A percentile compares a stretch with the other conserved stretches of the same genome.
Evolutionary conservation across 805 yeast species (phyloP).

Genomic region (Nakazawaea peltata): DNA sequence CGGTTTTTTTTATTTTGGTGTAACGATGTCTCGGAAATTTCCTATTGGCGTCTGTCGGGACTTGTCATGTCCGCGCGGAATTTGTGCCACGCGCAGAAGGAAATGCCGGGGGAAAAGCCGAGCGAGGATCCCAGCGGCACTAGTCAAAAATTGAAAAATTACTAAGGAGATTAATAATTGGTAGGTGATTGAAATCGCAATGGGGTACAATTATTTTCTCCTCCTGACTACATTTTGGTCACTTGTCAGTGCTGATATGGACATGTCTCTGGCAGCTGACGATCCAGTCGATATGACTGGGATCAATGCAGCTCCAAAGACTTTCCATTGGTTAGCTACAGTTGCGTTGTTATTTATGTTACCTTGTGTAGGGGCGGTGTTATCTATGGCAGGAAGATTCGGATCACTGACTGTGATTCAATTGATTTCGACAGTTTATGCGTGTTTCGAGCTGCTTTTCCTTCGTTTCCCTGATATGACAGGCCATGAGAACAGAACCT

Average conservation of each 20-base stretch:
- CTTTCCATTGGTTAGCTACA: conserved; percentile 60
- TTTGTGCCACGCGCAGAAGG: too few species aligned
- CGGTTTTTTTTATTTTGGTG: too few species aligned
- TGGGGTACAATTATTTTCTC: too few species aligned
- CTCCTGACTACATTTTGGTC: too few species aligned
- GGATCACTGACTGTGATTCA: conserved; percentile 40
- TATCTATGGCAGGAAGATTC: conserved; percentile 45
- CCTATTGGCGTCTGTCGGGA: too few species aligned
- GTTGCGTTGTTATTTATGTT: conserved; percentile 36
- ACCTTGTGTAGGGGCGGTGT: conserved; percentile 49
- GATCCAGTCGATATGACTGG: conserved; percentile 6
- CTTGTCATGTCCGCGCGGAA: too few species aligned
- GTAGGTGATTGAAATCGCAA: too few species aligned
- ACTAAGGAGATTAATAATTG: too few species aligned
- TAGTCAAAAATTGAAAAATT: too few species aligned
- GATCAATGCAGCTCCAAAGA: conserved; percentile 37
- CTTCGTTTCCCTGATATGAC: conserved; percentile 56
- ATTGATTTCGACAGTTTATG: conserved; percentile 37
- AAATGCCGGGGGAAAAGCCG: too few species aligned
- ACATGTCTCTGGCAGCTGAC: background rate
- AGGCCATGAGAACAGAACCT: conserved; percentile 60
- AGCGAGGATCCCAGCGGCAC: too few species aligned
- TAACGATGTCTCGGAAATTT: too few species aligned
- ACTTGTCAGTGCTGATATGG: conserved; percentile 6
- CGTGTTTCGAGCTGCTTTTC: conserved; percentile 47